Conservation (phyloP, 768 basidiomycete genomes). For the Panaeolus cyanescens region DNA sequence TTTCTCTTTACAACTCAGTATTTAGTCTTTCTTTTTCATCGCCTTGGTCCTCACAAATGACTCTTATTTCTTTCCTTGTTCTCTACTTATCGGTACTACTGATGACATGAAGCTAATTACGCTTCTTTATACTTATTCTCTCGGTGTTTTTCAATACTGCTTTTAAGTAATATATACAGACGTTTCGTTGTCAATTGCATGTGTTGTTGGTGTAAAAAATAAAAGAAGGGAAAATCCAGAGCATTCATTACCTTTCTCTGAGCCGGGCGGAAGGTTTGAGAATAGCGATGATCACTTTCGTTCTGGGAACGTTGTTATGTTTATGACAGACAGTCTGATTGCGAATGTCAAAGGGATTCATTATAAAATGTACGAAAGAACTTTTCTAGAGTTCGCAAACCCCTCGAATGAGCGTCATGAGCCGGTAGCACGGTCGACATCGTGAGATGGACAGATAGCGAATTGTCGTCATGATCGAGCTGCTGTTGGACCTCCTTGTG, state of each 20-base stretch:
- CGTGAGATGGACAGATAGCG: neutral
- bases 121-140: conserved; percentile 2
- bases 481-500: conserved; percentile 19
- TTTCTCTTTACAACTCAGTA: neutral
- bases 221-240: too few species aligned
- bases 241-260: too few species aligned
- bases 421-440: too few species aligned
- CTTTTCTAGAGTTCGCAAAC: too few species aligned
- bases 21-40: neutral
- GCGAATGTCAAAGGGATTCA: too few species aligned
- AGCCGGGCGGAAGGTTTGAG: too few species aligned
- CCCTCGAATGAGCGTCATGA: too few species aligned
- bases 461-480: conserved; percentile 9
- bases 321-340: too few species aligned
- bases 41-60: neutral
- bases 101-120: neutral
- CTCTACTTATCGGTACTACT: neutral
- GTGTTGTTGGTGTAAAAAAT: neutral
- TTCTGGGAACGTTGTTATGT: too few species aligned
- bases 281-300: too few species aligned
- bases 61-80: neutral
- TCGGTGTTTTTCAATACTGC: neutral
- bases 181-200: neutral
- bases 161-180: neutral
- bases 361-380: too few species aligned